These are phyloP conservation scores for Massarina eburnea DNA, from an alignment of 2,329 filamentous ascomycete genomes.

Conservation along the genomic window DNA sequence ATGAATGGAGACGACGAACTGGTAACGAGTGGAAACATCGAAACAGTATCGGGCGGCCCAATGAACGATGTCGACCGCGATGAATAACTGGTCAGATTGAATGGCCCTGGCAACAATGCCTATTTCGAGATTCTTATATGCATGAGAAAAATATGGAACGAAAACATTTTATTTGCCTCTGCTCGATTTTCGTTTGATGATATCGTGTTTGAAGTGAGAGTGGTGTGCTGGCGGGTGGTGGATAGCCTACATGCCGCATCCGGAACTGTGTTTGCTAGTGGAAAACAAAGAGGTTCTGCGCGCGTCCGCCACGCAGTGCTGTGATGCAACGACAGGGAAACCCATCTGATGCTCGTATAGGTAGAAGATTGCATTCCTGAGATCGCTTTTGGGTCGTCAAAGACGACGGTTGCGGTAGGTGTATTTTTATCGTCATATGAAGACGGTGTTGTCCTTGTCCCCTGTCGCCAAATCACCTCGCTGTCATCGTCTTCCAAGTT, in stretches of 20 bases:
- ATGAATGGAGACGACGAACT: background rate
- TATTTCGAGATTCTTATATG: background rate
- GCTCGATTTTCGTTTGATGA: background rate
- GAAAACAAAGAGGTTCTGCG: slow-evolving; percentile 15
- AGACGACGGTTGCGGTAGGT: slow-evolving; percentile 6
- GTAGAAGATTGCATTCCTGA: slow-evolving; percentile 16
- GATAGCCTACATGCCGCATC: slow-evolving; percentile 5
- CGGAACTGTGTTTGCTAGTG: slow-evolving; percentile 16
- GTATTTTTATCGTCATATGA: slow-evolving; percentile 7
- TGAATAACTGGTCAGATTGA: background rate
- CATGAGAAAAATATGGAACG: background rate
- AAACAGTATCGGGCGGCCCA: background rate
- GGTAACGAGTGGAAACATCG: background rate
- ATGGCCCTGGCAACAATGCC: background rate
- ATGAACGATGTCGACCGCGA: background rate
- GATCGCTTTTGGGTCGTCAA: slow-evolving; percentile 1
- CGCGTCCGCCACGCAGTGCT: slow-evolving; percentile 18
- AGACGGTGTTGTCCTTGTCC: background rate
- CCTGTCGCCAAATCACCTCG: no score
- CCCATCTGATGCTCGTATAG: background rate
- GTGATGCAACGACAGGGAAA: background rate
- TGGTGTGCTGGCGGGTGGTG: slow-evolving; percentile 4
- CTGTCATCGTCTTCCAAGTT: no score
- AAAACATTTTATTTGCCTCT: background rate
- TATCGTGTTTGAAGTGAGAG: background rate